Evolutionary conservation across 2,329 filamentous ascomycete genomes (phyloP).

Genomic region (Pezicula neosporulosa): DNA sequence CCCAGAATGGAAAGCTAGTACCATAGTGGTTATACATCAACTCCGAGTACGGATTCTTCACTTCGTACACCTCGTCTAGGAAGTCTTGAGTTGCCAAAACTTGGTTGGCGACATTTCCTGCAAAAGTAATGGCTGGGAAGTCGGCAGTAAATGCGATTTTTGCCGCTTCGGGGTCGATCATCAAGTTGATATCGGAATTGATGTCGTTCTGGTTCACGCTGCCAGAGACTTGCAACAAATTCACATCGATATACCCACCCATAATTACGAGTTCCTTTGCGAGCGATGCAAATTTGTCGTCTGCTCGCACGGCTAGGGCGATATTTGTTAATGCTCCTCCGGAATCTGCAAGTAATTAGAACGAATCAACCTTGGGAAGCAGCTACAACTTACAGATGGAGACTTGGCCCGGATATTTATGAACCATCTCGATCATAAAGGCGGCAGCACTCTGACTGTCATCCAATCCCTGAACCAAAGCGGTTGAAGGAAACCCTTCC

Average conservation of each 20-base stretch:
- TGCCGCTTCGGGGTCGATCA: slow-evolving; percentile 46
- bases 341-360: slow-evolving; percentile 7
- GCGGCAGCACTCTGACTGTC: slow-evolving; percentile 35
- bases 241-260: slow-evolving; percentile 46
- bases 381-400: slow-evolving; percentile 33
- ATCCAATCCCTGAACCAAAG: slow-evolving; percentile 21
- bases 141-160: slow-evolving; percentile 45
- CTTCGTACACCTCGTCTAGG: slow-evolving; percentile 33
- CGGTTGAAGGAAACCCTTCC: slow-evolving; percentile 44
- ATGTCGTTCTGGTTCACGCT: slow-evolving; percentile 23
- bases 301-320: slow-evolving; percentile 41
- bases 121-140: slow-evolving; percentile 42
- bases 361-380: no score
- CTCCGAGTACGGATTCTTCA: slow-evolving; percentile 34
- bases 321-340: slow-evolving; percentile 46
- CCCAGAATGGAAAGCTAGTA: slow-evolving; percentile 40
- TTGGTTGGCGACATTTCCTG: slow-evolving; percentile 44
- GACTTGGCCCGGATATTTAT: slow-evolving; percentile 46
- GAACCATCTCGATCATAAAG: slow-evolving; percentile 45
- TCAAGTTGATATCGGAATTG: slow-evolving; percentile 41
- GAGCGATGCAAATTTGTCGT: slow-evolving; percentile 41
- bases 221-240: slow-evolving; percentile 29
- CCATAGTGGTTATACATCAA: slow-evolving; percentile 35
- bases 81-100: slow-evolving; percentile 36
- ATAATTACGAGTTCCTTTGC: slow-evolving; percentile 45